phyloP scores from a whole-genome alignment of 2,329 filamentous ascomycete species.

The Fusarium cyanostomum region DNA sequence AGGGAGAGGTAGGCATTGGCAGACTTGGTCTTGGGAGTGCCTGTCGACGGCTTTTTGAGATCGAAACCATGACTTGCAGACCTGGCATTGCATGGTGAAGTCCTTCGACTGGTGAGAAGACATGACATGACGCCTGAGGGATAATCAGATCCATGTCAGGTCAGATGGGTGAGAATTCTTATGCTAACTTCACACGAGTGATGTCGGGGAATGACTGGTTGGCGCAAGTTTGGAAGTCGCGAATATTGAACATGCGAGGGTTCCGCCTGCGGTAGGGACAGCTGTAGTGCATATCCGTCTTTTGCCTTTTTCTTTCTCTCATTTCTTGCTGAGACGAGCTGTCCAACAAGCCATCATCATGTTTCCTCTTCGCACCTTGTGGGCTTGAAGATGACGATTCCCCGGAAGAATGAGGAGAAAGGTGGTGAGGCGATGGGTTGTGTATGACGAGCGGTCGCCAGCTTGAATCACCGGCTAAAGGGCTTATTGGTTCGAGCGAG shows the following conservation, averaged over 20 bases:
- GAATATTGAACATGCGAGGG: background rate
- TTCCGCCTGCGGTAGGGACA: background rate
- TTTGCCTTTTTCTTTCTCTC: background rate
- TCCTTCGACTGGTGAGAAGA: background rate
- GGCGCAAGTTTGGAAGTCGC: background rate
- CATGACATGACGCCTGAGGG: background rate
- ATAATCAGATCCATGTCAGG: rapidly evolving
- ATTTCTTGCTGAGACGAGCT: background rate
- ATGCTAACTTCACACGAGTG: background rate
- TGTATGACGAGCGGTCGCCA: background rate
- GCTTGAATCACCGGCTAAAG: too few relatives aligned
- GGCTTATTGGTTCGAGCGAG: too few relatives aligned
- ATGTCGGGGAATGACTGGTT: background rate
- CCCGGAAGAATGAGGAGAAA: background rate
- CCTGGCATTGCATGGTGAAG: background rate
- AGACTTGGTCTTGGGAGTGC: background rate
- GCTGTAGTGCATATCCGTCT: background rate
- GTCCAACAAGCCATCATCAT: background rate
- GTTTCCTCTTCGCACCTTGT: background rate
- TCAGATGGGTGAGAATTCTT: too few relatives aligned
- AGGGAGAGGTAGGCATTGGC: background rate
- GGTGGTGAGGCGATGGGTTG: background rate
- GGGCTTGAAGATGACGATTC: background rate
- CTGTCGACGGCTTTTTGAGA: background rate
- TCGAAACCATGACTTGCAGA: background rate